A percentile compares a stretch with the other conserved stretches of the same genome.
Conservation (phyloP, 768 basidiomycete species). For the Naganishia kalamii region DNA sequence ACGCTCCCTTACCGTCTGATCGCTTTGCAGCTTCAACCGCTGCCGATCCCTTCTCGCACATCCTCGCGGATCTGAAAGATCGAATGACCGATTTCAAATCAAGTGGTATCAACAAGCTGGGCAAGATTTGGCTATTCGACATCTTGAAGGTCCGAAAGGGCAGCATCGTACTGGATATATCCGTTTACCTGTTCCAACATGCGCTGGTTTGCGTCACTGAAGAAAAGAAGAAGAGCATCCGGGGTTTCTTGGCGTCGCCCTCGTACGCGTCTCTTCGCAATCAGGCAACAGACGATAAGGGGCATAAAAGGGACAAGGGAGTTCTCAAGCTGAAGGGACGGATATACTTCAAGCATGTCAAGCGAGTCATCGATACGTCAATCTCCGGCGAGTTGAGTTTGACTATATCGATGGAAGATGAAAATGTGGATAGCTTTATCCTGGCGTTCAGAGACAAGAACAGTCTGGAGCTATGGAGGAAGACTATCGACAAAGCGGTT, state of each 20-base stretch:
- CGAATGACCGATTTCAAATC: slow-evolving; percentile 96
- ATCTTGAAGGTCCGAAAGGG: slow-evolving; percentile 82
- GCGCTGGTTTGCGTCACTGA: slow-evolving; percentile 98
- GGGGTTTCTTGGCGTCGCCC: slow-evolving; percentile 56
- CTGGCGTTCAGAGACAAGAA: slow-evolving; percentile 85
- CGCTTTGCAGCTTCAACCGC: background rate
- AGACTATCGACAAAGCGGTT: slow-evolving; percentile 72
- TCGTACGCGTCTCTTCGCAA: slow-evolving; percentile 26
- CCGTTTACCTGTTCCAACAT: slow-evolving; percentile 93
- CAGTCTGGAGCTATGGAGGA: slow-evolving; percentile 83
- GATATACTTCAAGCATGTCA: slow-evolving; percentile 92
- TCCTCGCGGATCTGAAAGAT: slow-evolving; percentile 80
- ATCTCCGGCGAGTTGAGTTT: slow-evolving; percentile 71
- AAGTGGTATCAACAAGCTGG: slow-evolving; percentile 72
- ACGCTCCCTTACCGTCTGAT: no score
- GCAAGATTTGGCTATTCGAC: slow-evolving; percentile 85
- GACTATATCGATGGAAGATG: slow-evolving; percentile 97
- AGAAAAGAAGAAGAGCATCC: slow-evolving; percentile 79
- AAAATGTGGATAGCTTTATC: slow-evolving; percentile 85
- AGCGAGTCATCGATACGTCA: slow-evolving; percentile 73
- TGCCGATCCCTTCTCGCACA: slow-evolving; percentile 60
- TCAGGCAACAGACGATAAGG: background rate
- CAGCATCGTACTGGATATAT: slow-evolving; percentile 82
- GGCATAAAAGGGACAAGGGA: slow-evolving; percentile 46
- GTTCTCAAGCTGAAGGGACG: slow-evolving; percentile 87